Percentiles rank a stretch among this genome's conserved stretches.
Conservation (phyloP, 108 stramenopile species). For the Licmophora abbreviata region DNA sequence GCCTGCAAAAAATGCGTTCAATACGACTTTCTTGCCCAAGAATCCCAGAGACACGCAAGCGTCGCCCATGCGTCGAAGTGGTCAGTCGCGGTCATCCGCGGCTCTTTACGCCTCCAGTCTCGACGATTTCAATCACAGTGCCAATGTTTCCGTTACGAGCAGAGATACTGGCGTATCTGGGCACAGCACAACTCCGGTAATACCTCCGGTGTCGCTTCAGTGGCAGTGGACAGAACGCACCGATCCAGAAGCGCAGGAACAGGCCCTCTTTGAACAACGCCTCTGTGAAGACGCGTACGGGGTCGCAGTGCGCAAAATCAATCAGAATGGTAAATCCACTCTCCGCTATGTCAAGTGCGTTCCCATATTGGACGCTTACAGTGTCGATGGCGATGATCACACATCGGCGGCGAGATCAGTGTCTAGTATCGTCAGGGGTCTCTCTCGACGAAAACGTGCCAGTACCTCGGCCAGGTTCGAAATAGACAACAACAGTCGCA, state of each 20-base stretch:
- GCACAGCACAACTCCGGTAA: too few species aligned
- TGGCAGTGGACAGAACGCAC: constrained; percentile 4
- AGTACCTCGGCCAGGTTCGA: too few species aligned
- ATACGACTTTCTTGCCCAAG: not conserved
- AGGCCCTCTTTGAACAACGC: constrained; percentile 78
- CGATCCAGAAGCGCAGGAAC: constrained; percentile 54
- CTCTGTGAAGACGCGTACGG: constrained; percentile 65
- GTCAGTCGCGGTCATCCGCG: too few species aligned
- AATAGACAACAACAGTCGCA: too few species aligned
- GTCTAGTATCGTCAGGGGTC: constrained; percentile 3
- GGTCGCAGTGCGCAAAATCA: constrained; percentile 81
- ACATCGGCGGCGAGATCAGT: constrained; percentile 4
- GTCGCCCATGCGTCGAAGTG: not conserved
- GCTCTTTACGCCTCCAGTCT: too few species aligned
- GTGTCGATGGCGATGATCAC: constrained; percentile 8
- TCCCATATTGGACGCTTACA: constrained; percentile 31
- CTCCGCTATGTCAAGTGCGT: constrained; percentile 75
- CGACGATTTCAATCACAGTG: too few species aligned
- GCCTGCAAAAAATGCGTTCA: too few species aligned
- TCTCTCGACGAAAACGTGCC: not conserved
- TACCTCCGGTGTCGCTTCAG: too few species aligned
- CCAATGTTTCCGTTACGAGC: too few species aligned
- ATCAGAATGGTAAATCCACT: constrained; percentile 75
- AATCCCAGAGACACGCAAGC: not conserved
- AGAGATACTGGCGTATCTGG: too few species aligned